phyloP scores from a whole-genome alignment of 2,329 filamentous ascomycete species.

The Fusarium praegraminearum region DNA sequence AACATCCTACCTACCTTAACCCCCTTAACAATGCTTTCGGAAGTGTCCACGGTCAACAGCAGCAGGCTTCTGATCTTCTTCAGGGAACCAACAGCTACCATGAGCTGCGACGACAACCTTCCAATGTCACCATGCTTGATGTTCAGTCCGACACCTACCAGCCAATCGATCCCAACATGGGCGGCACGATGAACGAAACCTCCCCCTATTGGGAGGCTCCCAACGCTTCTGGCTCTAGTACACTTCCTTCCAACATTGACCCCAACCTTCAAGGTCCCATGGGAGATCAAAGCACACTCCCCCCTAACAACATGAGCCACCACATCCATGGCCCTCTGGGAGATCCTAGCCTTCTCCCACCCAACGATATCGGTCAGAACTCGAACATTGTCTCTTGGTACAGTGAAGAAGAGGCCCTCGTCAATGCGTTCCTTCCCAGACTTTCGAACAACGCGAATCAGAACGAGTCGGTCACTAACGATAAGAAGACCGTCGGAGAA shows the following conservation, averaged over 20 bases:
- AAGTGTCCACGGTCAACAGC: neutral
- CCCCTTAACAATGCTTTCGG: neutral
- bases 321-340: neutral
- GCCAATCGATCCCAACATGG: neutral
- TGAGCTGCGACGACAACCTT: neutral
- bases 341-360: neutral
- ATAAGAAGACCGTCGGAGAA: no score
- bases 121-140: neutral
- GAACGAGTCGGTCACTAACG: neutral
- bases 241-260: neutral
- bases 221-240: no score
- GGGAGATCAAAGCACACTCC: neutral
- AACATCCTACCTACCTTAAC: neutral
- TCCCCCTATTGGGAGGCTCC: neutral
- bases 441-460: neutral
- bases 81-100: neutral
- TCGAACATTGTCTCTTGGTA: neutral
- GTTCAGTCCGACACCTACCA: neutral
- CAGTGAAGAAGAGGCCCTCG: neutral
- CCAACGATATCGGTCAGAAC: neutral
- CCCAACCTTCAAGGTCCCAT: neutral
- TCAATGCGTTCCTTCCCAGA: neutral
- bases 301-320: neutral
- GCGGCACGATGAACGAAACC: neutral
- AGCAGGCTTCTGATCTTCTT: neutral